Evolutionary conservation across 805 yeast species (phyloP).

Genomic region (Candida takata): DNA sequence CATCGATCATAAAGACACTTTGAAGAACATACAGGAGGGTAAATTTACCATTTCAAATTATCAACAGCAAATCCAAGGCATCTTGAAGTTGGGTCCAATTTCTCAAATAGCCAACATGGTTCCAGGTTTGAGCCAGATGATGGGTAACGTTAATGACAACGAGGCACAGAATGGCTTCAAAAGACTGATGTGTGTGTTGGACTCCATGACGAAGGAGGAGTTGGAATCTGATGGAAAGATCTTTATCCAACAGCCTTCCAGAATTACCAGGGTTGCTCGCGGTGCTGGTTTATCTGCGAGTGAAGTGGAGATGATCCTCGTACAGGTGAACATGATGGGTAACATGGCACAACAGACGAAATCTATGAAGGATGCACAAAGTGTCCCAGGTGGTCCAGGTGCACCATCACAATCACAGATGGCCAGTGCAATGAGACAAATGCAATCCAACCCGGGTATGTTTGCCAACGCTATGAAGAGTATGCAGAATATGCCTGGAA

Average conservation of each 20-base stretch:
- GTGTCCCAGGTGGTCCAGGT: slow-evolving; percentile 37
- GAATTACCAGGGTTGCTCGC: slow-evolving; percentile 84
- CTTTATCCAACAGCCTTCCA: slow-evolving; percentile 72
- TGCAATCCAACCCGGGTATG: slow-evolving; percentile 68
- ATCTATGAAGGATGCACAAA: slow-evolving; percentile 26
- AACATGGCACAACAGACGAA: slow-evolving; percentile 74
- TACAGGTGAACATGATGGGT: slow-evolving; percentile 92
- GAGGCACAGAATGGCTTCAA: slow-evolving; percentile 82
- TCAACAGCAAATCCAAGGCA: slow-evolving; percentile 90
- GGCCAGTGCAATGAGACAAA: slow-evolving; percentile 49
- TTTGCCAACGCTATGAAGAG: slow-evolving; percentile 61
- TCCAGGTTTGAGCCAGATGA: slow-evolving; percentile 84
- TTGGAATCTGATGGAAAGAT: slow-evolving; percentile 83
- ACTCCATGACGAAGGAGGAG: slow-evolving; percentile 91
- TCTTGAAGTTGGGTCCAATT: slow-evolving; percentile 94
- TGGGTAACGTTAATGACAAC: slow-evolving; percentile 85
- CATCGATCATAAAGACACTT: slow-evolving; percentile 81
- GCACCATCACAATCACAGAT: slow-evolving; percentile 40
- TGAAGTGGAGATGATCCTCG: slow-evolving; percentile 86
- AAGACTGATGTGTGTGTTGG: slow-evolving; percentile 85
- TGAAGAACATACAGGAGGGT: slow-evolving; percentile 91
- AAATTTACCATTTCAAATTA: slow-evolving; percentile 87
- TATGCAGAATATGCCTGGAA: slow-evolving; percentile 30
- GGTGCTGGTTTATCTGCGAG: slow-evolving; percentile 92
- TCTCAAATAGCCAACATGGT: slow-evolving; percentile 93